Evolutionary conservation across 345 rosid genomes (phyloP), one percentile per base, ranked within the genome.

Genomic region (Leavenworthia alabamica): DNA sequence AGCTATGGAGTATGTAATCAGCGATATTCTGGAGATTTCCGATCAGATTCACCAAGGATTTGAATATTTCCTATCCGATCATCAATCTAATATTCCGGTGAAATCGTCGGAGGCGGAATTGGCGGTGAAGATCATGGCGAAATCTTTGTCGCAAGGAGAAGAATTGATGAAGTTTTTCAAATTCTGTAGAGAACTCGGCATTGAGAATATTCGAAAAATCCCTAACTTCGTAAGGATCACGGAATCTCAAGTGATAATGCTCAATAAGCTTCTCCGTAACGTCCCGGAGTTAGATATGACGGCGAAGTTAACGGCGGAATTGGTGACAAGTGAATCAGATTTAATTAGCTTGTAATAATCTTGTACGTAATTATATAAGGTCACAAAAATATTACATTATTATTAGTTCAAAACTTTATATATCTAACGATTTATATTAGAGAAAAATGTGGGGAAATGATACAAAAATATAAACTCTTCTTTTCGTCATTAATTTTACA

Each of bases 1-100:
- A 63, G 88, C 90, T 32, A 79, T 90, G 93, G 86, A 81, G 47
- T 78, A 79, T 56, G 57, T 87, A 10, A 48, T 80, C 49, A 70
- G 67, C 2, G 95, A 90, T 71, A 70, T 85, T 12, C 65, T 75
- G 17, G 79, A 82, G 31, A 64, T 82, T 35, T 73, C 83, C 59
- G 69, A 76, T 74, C 70, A 57, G 37, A 83, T 87, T 1, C 79
- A 82, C 55, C 66, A 46, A 2, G 79, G 46, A 17, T 47, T 84
- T 1, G 79, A 77, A 0, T 54, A 49, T 23, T 72, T 83, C 51
- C 61, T 83, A 1, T 12, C 72, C 39, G 57, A 56, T 7, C 56
- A 68, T 7, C 37, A 61, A 16, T 53, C 67, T 7, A 37, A 70
- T 53, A 12, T 6, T 54, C 74, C 8, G 73, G 75, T 0, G 31